Base-by-base conservation (phyloP, 2,329 filamentous ascomycete species). In the Colletotrichum salicis region DNA sequence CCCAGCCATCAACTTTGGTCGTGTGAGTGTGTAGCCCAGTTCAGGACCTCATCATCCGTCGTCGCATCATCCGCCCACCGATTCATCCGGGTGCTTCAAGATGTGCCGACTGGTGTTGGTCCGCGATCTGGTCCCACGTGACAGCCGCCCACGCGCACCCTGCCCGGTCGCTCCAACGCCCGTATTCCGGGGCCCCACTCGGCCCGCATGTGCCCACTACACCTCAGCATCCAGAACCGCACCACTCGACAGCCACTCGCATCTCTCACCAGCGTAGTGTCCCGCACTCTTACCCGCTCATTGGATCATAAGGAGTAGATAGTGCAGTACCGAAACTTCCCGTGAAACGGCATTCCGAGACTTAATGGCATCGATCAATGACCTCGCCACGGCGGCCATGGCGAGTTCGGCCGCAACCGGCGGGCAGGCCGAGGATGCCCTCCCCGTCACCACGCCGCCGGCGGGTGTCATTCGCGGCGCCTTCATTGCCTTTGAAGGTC, bases 401-500 rank as follows among this genome's bases (percentile, higher is more conserved):
- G 83, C 84, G 56, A 81, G 82, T 45, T 83, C 83, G 12, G 81
- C 80, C 57, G 22, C 57, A 13, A 62, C 33, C 45, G 57, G 61
- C 35, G 57, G 29, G 19, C 54, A 67, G 51, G 54, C 57, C 41
- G 65, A 24, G 4, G 59, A 66, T 33, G 41, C n/a, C 33, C 37
- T 57, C 24, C 19, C 63, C 27, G 55, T 33, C 29, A 45, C 54
- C 8, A 54, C 61, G 13, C 65, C 70, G 27, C 41, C 64, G 31
- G 59, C 67, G 35, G 71, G 56, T 13, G 72, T 77, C 2, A 80
- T 81, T 62, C 87, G 92, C 58, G 95, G 95, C 58, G 90, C 91
- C 13, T 88, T 98, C 37, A 89, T 97, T 64, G 93, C 96, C 5
- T 90, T 97, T 67, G 95, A 98, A 84, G 95, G 95, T 2, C 86